phyloP scores from a whole-genome alignment of 768 basidiomycete species.

The Hebeloma cylindrosporum region DNA sequence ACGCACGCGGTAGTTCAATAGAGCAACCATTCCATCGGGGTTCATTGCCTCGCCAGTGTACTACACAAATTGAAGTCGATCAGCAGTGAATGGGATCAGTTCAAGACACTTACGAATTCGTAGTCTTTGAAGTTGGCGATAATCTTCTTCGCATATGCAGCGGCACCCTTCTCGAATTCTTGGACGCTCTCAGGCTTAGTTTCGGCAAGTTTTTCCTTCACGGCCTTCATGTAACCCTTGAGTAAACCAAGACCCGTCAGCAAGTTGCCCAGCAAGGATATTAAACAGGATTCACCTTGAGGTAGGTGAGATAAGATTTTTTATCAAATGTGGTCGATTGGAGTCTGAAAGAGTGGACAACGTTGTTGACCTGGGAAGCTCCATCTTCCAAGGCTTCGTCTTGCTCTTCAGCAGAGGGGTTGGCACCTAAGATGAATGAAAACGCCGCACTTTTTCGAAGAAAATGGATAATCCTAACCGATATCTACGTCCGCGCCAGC shows the following conservation, averaged over 20 bases:
- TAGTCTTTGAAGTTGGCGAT: constrained; percentile 89
- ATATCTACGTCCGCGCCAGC: constrained; percentile 84
- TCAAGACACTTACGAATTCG: constrained; percentile 69
- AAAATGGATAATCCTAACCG: constrained; percentile 47
- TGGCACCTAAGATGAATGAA: constrained; percentile 61
- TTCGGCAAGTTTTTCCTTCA: constrained; percentile 66
- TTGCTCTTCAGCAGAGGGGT: constrained; percentile 87
- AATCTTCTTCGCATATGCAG: constrained; percentile 82
- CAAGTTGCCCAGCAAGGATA: neutral
- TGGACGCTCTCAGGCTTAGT: constrained; percentile 59
- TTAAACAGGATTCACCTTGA: constrained; percentile 59
- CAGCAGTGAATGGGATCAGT: too few species aligned
- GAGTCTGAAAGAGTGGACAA: constrained; percentile 90
- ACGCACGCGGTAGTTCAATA: constrained; percentile 89
- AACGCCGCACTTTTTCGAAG: neutral
- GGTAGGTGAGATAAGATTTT: constrained; percentile 75
- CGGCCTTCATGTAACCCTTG: constrained; percentile 95
- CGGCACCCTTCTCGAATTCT: constrained; percentile 82
- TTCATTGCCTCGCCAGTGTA: constrained; percentile 76
- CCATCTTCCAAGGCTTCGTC: constrained; percentile 84
- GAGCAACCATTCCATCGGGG: constrained; percentile 89
- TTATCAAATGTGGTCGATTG: constrained; percentile 84
- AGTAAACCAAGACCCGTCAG: constrained; percentile 2
- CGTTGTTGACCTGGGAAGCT: constrained; percentile 78
- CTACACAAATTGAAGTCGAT: constrained; percentile 33